phyloP scores from a whole-genome alignment of 345 rosid genomes.

The Euclidium syriacum region DNA sequence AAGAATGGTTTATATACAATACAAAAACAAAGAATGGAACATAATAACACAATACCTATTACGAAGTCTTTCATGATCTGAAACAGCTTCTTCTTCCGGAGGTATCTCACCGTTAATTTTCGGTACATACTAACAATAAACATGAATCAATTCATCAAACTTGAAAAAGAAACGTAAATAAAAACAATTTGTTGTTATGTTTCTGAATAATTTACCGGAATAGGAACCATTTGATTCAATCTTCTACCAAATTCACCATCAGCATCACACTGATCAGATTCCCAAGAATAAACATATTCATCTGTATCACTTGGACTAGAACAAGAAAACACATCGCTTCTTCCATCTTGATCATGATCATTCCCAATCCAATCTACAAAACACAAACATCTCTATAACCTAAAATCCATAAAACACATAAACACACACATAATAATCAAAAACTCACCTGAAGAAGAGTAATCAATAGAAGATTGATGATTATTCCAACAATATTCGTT shows the following conservation, averaged over 20 bases:
- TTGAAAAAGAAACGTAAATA: neutral
- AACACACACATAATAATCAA: neutral
- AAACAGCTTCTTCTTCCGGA: constrained; percentile 79
- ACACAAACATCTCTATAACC: constrained; percentile 6
- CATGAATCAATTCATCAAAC: neutral
- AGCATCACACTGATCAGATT: constrained; percentile 49
- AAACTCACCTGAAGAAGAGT: constrained; percentile 53
- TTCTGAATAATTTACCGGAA: constrained; percentile 52
- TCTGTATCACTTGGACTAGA: constrained; percentile 59
- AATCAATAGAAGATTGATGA: constrained; percentile 35
- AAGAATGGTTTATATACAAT: neutral
- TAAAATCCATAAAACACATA: neutral
- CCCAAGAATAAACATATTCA: constrained; percentile 56
- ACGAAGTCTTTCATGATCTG: constrained; percentile 89
- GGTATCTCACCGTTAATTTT: constrained; percentile 94
- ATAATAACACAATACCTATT: constrained; percentile 45
- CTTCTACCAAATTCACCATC: constrained; percentile 78
- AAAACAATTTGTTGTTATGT: neutral
- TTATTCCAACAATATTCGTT: constrained; percentile 39
- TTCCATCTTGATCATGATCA: constrained; percentile 46
- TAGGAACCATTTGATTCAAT: constrained; percentile 71
- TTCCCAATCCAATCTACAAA: constrained; percentile 43
- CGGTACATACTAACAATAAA: constrained; percentile 68
- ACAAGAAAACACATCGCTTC: constrained; percentile 51
- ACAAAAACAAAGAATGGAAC: neutral